Conservation (phyloP, 495 filamentous ascomycete genomes). For the Rusavskia elegans region DNA sequence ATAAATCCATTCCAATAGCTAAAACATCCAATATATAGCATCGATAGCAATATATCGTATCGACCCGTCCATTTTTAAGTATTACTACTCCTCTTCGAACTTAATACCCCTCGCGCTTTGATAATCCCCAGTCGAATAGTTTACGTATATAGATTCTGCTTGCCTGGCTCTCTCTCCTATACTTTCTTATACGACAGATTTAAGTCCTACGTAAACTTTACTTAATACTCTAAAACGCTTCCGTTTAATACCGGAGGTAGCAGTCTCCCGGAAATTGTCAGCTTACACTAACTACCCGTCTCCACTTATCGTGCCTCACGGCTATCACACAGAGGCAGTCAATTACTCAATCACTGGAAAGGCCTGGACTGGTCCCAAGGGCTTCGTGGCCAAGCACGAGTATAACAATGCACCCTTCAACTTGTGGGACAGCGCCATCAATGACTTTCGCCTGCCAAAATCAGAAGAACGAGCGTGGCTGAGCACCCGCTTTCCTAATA, state of each 20-base stretch:
- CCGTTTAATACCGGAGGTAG: neutral
- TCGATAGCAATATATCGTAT: too few species aligned
- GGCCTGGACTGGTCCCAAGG: neutral
- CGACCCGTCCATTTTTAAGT: too few species aligned
- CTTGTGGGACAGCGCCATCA: neutral
- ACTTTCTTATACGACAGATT: too few species aligned
- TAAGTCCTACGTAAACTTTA: neutral
- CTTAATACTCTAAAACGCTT: neutral
- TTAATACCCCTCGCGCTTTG: too few species aligned
- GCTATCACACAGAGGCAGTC: neutral
- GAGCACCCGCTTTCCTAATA: too few species aligned
- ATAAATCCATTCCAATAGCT: too few species aligned
- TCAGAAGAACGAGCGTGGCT: neutral
- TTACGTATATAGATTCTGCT: too few species aligned
- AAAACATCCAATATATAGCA: too few species aligned
- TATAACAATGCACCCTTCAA: neutral
- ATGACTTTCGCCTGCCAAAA: neutral
- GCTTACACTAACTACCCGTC: conserved; percentile 3
- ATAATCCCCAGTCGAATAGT: too few species aligned
- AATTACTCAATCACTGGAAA: neutral
- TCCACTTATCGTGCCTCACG: neutral
- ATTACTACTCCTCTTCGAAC: too few species aligned
- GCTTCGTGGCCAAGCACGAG: neutral
- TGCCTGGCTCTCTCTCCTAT: too few species aligned
- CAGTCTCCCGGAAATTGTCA: neutral